Evolutionary conservation across 345 rosid species (phyloP).

Genomic region (Salix udensis): DNA sequence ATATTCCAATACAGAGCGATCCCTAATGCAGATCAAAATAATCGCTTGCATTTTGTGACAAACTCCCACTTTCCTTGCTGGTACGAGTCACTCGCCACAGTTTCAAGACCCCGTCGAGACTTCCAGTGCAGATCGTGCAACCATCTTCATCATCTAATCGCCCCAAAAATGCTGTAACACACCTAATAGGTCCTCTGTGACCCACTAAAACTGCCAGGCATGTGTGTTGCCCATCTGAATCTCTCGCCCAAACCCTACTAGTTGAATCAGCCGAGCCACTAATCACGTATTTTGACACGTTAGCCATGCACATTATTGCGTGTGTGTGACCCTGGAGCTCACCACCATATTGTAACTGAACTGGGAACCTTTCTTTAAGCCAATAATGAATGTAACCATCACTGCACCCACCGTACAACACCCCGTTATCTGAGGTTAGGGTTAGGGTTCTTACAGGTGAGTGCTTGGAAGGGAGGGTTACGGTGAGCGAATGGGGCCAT

Average conservation of each 20-base stretch:
- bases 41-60: slow-evolving; percentile 7
- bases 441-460: slow-evolving; percentile 51
- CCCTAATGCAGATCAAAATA: slow-evolving; percentile 27
- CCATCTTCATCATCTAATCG: slow-evolving; percentile 28
- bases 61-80: slow-evolving; percentile 13
- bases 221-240: slow-evolving; percentile 34
- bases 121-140: slow-evolving; percentile 44
- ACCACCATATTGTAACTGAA: slow-evolving; percentile 45
- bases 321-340: slow-evolving; percentile 55
- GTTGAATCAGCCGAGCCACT: slow-evolving; percentile 51
- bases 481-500: slow-evolving; percentile 35
- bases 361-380: slow-evolving; percentile 44
- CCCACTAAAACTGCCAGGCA: slow-evolving; percentile 38
- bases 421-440: slow-evolving; percentile 26
- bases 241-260: slow-evolving; percentile 46
- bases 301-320: slow-evolving; percentile 46
- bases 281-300: slow-evolving; percentile 33
- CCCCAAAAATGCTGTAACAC: slow-evolving; percentile 33
- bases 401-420: slow-evolving; percentile 49
- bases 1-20: too few relatives aligned
- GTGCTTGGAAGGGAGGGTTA: slow-evolving; percentile 40
- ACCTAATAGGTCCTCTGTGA: slow-evolving; percentile 42
- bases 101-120: slow-evolving; percentile 55
- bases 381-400: slow-evolving; percentile 52
- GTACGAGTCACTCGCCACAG: slow-evolving; percentile 34